Base-by-base conservation (phyloP, 345 rosid species). In the Theobroma cacao region DNA sequence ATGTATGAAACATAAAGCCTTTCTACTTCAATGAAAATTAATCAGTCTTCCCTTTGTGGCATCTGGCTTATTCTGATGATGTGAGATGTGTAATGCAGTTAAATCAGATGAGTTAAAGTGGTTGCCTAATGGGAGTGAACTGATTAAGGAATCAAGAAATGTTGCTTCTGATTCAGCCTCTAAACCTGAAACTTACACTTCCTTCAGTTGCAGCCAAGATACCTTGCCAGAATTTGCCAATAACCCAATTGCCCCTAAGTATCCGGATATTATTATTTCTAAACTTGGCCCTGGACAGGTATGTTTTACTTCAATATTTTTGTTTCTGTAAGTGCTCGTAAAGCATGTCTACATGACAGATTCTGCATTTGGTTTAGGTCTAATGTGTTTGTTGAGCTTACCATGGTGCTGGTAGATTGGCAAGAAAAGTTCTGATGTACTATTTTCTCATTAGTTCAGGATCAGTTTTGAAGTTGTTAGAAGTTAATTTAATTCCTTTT, bases 211-310 rank as follows among this genome's bases (percentile, higher is more conserved):
- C 73, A 84, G 94, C 67, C 99, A 92, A 82, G 94, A 85, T 55
- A 84, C 85, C 40, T 34, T 87, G 34, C 91, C 93, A 0, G 90
- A 90, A 79, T 88, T 95, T 78, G 81, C 84, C 47, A 73, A 71
- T 80, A 89, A 84, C 77, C 93, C 91, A 12, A 88, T 94, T 80
- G 45, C 77, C 14, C 84, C 90, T 22, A 76, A 84, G 68, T 64
- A 82, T 41, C 87, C 84, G 10, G 90, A 91, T 62, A 92, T 96
- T 71, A 87, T 89, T 68, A 67, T 96, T 77, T 90, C 97, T 60
- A 94, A 90, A 84, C 95, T 96, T 61, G 95, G 93, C 75, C 90
- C 92, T 72, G 95, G 94, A 34, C 98, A 92, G 90, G 98, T 90
- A 86, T 47, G 30, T 48, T 43, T 78, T 76, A 30, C 52, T 43